Percentiles rank a stretch among this genome's conserved stretches.
Conservation (phyloP, 2,329 filamentous ascomycete species). For the Talaromyces sp. region DNA sequence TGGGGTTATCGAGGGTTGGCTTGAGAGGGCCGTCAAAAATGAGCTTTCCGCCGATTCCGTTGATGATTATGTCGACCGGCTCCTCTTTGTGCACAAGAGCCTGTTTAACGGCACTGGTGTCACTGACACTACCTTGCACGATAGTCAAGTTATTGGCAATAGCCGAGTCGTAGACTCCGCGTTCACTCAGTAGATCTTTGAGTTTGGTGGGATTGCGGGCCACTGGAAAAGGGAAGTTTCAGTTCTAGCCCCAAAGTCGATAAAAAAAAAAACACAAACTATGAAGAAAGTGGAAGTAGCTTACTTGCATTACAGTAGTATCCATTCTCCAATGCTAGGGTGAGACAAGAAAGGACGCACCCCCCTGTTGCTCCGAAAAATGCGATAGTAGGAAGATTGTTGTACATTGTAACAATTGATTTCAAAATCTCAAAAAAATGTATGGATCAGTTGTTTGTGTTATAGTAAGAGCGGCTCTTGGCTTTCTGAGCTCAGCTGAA, state of each 20-base stretch:
- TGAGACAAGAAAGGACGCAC: conserved; percentile 38
- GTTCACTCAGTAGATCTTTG: conserved; percentile 34
- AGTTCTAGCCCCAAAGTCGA: not conserved
- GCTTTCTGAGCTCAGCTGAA: not conserved
- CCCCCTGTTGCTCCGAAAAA: conserved; percentile 53
- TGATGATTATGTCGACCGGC: conserved; percentile 41
- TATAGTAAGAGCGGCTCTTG: not conserved
- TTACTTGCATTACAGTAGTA: conserved; percentile 38
- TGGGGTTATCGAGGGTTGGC: conserved; percentile 29
- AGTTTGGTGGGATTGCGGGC: conserved; percentile 50
- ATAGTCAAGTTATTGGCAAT: conserved; percentile 42
- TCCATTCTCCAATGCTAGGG: conserved; percentile 40
- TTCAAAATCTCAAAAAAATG: not conserved
- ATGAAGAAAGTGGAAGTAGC: not conserved
- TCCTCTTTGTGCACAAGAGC: conserved; percentile 21
- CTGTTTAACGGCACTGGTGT: conserved; percentile 37
- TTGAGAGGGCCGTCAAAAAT: conserved; percentile 15
- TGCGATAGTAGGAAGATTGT: conserved; percentile 27
- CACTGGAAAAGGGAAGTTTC: conserved; percentile 20
- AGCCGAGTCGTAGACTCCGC: conserved; percentile 31
- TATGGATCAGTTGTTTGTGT: not conserved
- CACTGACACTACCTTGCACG: conserved; percentile 43
- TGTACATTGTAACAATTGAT: not conserved
- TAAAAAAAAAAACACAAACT: not conserved
- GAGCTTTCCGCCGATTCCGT: conserved; percentile 43